These are phyloP conservation scores for Bipolaris cookei DNA, from an alignment of 2,329 filamentous ascomycete genomes.

Conservation along the genomic window DNA sequence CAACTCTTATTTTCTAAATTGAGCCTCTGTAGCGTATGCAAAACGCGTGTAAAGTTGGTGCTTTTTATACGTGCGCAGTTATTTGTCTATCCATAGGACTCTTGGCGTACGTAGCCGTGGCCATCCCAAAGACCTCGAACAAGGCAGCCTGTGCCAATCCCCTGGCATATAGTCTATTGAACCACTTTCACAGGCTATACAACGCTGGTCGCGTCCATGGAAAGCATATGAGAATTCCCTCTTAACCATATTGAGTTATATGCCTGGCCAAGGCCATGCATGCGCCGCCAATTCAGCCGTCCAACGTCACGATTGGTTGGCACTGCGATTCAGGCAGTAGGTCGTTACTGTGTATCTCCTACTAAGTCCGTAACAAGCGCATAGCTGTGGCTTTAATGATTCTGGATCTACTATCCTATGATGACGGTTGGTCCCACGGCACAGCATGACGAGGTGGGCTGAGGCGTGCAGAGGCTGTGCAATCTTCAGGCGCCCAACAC, in stretches of 20 bases:
- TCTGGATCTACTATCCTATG: not conserved
- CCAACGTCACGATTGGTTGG: not conserved
- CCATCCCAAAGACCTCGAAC: no score
- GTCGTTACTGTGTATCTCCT: not conserved
- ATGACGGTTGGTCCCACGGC: constrained; percentile 7
- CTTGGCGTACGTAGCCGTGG: no score
- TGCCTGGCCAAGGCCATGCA: not conserved
- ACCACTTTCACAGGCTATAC: no score
- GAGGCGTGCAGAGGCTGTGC: no score
- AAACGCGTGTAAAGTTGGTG: no score
- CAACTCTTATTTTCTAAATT: no score
- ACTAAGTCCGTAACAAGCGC: not conserved
- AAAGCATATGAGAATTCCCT: not conserved
- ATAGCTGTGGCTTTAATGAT: constrained; percentile 9
- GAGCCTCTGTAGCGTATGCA: no score
- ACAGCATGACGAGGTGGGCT: not conserved
- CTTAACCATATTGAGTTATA: not conserved
- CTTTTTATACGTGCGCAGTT: no score
- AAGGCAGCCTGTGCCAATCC: no score
- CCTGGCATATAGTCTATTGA: no score
- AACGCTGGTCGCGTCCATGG: no score
- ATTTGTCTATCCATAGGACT: no score
- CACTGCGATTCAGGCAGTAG: not conserved
- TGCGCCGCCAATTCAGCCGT: not conserved
- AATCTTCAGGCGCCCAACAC: constrained; percentile 5